These are phyloP conservation scores for Rubia yunnanensis DNA, from an alignment of 257 asterid species.

Conservation along the genomic window DNA sequence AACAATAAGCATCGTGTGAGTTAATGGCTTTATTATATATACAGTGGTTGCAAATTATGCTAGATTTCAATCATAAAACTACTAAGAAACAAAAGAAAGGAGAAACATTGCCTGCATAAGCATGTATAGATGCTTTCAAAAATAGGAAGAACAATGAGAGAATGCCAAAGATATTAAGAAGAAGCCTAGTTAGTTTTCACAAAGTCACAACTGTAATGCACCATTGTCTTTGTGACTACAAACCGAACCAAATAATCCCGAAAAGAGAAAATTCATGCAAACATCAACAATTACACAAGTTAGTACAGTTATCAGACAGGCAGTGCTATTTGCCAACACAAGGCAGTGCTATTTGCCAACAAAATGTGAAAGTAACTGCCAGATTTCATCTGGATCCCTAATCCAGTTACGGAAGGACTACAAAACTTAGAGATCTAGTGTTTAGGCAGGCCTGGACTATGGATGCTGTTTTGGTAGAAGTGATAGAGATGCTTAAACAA, in stretches of 20 bases:
- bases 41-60: not conserved
- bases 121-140: not conserved
- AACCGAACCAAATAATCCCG: not conserved
- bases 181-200: not conserved
- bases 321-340: no score
- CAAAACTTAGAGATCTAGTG: not conserved
- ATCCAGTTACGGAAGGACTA: not conserved
- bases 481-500: not conserved
- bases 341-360: not conserved
- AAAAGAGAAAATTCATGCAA: not conserved
- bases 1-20: slow-evolving; percentile 7
- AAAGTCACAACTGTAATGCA: not conserved
- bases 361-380: not conserved
- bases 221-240: not conserved
- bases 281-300: not conserved
- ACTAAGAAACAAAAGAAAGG: not conserved
- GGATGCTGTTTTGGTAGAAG: not conserved
- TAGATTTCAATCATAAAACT: not conserved
- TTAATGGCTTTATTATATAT: not conserved
- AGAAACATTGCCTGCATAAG: not conserved
- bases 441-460: not conserved
- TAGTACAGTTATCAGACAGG: not conserved
- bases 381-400: not conserved
- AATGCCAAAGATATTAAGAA: not conserved
- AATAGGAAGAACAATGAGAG: not conserved